phyloP scores from a whole-genome alignment of 108 stramenopile species.

The Mediolabrus comicus region DNA sequence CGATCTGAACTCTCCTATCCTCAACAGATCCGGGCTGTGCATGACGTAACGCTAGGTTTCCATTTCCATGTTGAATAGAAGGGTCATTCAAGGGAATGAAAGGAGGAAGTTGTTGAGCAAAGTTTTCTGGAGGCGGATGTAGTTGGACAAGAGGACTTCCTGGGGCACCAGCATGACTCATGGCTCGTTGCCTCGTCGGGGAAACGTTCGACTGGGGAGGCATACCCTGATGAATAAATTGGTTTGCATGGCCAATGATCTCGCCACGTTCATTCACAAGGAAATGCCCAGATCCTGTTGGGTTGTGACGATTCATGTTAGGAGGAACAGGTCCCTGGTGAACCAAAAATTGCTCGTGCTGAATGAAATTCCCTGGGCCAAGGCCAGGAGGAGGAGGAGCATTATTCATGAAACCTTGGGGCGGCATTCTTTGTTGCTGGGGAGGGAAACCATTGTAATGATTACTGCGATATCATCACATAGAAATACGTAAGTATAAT shows the following conservation, averaged over 20 bases:
- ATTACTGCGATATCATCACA: background rate
- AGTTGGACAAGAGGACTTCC: background rate
- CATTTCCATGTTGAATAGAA: slow-evolving; percentile 8
- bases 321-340: slow-evolving; percentile 19
- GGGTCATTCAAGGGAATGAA: slow-evolving; percentile 4
- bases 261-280: slow-evolving; percentile 45
- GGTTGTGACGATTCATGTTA: slow-evolving; percentile 21
- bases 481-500: background rate
- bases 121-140: background rate
- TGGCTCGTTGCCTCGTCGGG: slow-evolving; percentile 13
- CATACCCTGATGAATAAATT: slow-evolving; percentile 17
- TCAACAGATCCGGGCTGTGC: slow-evolving; percentile 5
- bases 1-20: slow-evolving; percentile 21
- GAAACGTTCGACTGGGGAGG: slow-evolving; percentile 3
- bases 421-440: slow-evolving; percentile 15
- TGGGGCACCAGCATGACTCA: slow-evolving; percentile 7
- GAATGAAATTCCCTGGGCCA: slow-evolving; percentile 14
- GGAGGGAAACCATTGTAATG: slow-evolving; percentile 1
- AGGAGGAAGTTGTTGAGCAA: background rate
- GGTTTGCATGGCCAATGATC: slow-evolving; percentile 37
- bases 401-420: slow-evolving; percentile 10
- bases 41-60: background rate
- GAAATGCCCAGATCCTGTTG: slow-evolving; percentile 34
- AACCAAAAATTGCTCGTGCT: slow-evolving; percentile 16
- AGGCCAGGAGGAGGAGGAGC: background rate